phyloP scores from a whole-genome alignment of 306 rosid species.

The Prunus persica region Prunus_persica_NCBIv2 NC_034012.1:22130501-22131000 shows the following conservation, averaged over 20 bases:
- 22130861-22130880: constrained; percentile 79
- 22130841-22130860: constrained; percentile 74
- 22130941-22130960: constrained; percentile 97
- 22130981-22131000: constrained; percentile 89
- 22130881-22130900: constrained; percentile 62
- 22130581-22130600: constrained; percentile 16
- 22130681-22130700: constrained; percentile 81
- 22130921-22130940: constrained; percentile 76
- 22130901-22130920: constrained; percentile 92
- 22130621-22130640: constrained; percentile 16
- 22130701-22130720: constrained; percentile 73
- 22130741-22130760: constrained; percentile 21
- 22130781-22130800: background rate
- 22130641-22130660: constrained; percentile 83
- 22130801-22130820: constrained; percentile 11
- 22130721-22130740: constrained; percentile 64
- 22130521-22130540: constrained; percentile 84
- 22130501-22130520: constrained; percentile 80
- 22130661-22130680: constrained; percentile 90
- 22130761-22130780: constrained; percentile 10
- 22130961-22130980: constrained; percentile 81
- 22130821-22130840: constrained; percentile 3
- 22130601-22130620: constrained; percentile 13
- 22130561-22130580: constrained; percentile 58
- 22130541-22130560: constrained; percentile 74